These are phyloP conservation scores for Ophiostoma ips DNA, from an alignment of 2,329 filamentous ascomycete species.

Conservation along the genomic window DNA sequence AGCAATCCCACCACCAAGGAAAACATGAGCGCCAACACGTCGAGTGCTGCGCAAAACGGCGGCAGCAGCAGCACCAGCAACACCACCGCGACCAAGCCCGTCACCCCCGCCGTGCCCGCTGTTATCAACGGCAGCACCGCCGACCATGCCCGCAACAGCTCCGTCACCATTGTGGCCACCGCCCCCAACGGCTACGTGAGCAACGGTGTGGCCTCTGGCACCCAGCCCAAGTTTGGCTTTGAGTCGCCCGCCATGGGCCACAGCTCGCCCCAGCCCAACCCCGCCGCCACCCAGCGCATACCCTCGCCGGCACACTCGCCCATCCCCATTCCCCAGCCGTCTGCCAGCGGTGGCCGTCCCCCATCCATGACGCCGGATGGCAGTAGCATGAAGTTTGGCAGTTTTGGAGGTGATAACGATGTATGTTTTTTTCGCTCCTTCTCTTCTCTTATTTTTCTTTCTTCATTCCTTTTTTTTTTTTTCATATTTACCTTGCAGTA, in stretches of 20 bases:
- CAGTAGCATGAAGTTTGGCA: conserved; percentile 65
- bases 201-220: conserved; percentile 54
- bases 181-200: conserved; percentile 60
- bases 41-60: conserved; percentile 26
- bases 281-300: conserved; percentile 54
- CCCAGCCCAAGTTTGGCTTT: conserved; percentile 68
- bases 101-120: conserved; percentile 46
- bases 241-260: conserved; percentile 53
- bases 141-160: conserved; percentile 74
- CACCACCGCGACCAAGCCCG: conserved; percentile 27
- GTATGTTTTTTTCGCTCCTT: conserved; percentile 36
- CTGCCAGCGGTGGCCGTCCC: conserved; percentile 71
- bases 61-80: conserved; percentile 4
- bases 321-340: conserved; percentile 81
- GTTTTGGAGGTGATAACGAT: conserved; percentile 65
- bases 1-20: conserved; percentile 5
- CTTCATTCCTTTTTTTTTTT: neutral
- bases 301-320: conserved; percentile 79
- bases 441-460: conserved; percentile 2
- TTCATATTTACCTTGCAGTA: no score
- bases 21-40: conserved; percentile 10
- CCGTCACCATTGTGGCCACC: conserved; percentile 80
- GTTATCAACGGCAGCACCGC: conserved; percentile 54
- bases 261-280: conserved; percentile 51
- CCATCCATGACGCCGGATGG: conserved; percentile 61